Evolutionary conservation across 2,329 filamentous ascomycete species (phyloP), one percentile per base, ranked within the genome.

Genomic region (Metarhizium anisopliae): DNA sequence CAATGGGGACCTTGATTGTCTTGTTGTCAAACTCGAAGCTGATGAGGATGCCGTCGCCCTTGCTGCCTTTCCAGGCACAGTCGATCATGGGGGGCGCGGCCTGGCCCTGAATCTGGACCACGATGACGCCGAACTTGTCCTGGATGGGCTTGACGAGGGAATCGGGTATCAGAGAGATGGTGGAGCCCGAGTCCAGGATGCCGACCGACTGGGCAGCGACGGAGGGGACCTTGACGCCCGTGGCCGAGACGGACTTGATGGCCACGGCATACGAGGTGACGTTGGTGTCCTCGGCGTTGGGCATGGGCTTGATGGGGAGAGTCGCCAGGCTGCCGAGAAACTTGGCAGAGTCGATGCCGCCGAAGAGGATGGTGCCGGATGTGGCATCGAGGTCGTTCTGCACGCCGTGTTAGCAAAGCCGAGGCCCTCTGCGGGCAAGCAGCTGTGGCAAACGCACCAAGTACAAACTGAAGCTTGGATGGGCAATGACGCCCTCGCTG

Each of bases 301-400:
- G 67, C 8, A 62, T 60, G 20, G 61, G 47, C 57, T 84, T 71
- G 58, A 91, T 82, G 5, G 69, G 64, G 25, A 76, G 59, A 45
- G 62, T 66, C 14, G 61, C 59, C 45, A 72, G 63, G 45, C 79
- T 70, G 54, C 86, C 87, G 2, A 75, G 67, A 71, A 84, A 93
- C 68, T 91, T 92, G 58, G 79, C 78, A 0, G 81, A 86, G 68
- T 94, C 88, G 61, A 93, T 83, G 51, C 87, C 89, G 49, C 89
- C 89, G 62, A 94, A 94, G 10, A 93, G 77, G 57, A 93, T 84
- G 61, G 75, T 84, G 52, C 89, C 89, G 2, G 79, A 83, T 56
- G 78, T 81, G 1, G 86, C 67, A 58, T 74, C 72, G 14, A 90
- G 71, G 65, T 90, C 85, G 70, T 92, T 70, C 66, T 68, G 36